phyloP scores from a whole-genome alignment of 2,329 filamentous ascomycete species.

The Sclerotinia spermophila region DNA sequence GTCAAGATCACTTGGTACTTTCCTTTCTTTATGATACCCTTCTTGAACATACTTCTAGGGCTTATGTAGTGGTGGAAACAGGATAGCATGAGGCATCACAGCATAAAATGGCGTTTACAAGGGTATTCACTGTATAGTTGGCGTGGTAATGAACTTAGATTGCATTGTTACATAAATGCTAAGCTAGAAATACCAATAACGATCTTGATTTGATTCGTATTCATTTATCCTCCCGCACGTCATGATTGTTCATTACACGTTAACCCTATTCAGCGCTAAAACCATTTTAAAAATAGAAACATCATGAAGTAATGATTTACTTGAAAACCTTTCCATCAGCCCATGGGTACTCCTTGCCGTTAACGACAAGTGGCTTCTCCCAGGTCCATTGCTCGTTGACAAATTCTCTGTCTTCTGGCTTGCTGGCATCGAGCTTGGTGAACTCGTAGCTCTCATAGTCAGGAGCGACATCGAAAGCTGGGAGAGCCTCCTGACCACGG shows the following conservation, averaged over 20 bases:
- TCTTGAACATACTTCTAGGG: neutral
- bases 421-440: conserved; percentile 90
- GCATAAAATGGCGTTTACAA: neutral
- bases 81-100: neutral
- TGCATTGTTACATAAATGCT: conserved; percentile 10
- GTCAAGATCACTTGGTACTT: neutral
- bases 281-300: conserved; percentile 20
- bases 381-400: conserved; percentile 86
- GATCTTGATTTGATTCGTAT: conserved; percentile 19
- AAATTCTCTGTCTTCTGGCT: conserved; percentile 78
- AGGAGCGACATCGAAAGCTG: conserved; percentile 94
- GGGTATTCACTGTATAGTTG: neutral
- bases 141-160: conserved; percentile 2
- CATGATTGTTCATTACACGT: conserved; percentile 20
- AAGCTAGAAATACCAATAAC: conserved; percentile 28
- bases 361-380: conserved; percentile 76
- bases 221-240: conserved; percentile 17
- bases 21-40: conserved; percentile 18
- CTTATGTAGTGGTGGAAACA: conserved; percentile 1
- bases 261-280: conserved; percentile 26
- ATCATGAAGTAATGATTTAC: conserved; percentile 52
- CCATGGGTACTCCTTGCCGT: conserved; percentile 86
- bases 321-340: conserved; percentile 98
- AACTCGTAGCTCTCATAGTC: conserved; percentile 97
- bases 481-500: conserved; percentile 80